Percentiles rank a stretch among this genome's conserved stretches.
phyloP scores from a whole-genome alignment of 495 filamentous ascomycete genomes.

The Tirmania nivea region DNA sequence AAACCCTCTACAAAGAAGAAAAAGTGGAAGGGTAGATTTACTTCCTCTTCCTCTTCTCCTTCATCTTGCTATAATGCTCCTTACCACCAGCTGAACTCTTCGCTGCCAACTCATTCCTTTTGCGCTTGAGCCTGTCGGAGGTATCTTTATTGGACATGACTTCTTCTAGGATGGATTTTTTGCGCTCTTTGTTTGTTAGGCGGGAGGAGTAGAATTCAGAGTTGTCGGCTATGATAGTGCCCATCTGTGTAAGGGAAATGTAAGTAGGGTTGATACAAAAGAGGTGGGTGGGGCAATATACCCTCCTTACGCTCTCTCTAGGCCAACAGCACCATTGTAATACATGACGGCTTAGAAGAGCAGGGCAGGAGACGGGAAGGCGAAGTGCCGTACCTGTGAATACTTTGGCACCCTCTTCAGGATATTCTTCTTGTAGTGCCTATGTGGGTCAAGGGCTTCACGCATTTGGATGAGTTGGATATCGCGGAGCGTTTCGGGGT shows the following conservation, averaged over 20 bases:
- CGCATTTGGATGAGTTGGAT: slow-evolving; percentile 74
- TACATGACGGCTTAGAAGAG: neutral
- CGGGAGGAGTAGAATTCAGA: slow-evolving; percentile 66
- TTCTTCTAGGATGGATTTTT: slow-evolving; percentile 79
- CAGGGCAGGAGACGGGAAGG: neutral
- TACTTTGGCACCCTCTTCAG: slow-evolving; percentile 44
- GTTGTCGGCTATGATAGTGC: slow-evolving; percentile 71
- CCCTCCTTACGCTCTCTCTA: neutral
- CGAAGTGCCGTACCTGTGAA: slow-evolving; percentile 31
- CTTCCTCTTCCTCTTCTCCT: slow-evolving; percentile 31
- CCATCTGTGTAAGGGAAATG: slow-evolving; percentile 23
- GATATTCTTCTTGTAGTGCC: slow-evolving; percentile 75
- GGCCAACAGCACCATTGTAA: neutral
- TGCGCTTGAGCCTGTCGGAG: slow-evolving; percentile 41
- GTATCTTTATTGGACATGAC: slow-evolving; percentile 42
- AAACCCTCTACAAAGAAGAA: no score
- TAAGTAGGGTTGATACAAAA: neutral
- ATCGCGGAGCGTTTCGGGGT: slow-evolving; percentile 66
- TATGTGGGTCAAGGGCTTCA: slow-evolving; percentile 66
- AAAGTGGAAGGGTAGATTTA: neutral
- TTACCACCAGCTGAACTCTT: slow-evolving; percentile 52
- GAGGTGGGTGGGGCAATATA: neutral
- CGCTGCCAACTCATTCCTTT: slow-evolving; percentile 46
- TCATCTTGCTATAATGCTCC: slow-evolving; percentile 44
- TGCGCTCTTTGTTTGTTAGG: slow-evolving; percentile 66